Base-by-base conservation (phyloP, 345 rosid genomes). In the Rhizophora apiculata region DNA sequence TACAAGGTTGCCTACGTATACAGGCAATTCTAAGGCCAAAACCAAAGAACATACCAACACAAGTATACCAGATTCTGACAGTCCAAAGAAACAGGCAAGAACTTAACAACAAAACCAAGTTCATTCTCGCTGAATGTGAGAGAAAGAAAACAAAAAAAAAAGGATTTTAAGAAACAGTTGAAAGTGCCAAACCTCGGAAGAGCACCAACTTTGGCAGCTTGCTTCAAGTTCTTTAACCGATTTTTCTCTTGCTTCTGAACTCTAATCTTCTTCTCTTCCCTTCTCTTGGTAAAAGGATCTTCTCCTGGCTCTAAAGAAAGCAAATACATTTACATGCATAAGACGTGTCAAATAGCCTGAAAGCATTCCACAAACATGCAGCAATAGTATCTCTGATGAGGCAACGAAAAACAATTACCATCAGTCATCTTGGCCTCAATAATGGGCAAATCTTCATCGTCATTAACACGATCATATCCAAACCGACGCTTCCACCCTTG, bases 401-500 rank as follows among this genome's bases (percentile, higher is more conserved):
- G 58, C 62, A 19, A 24, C 3, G 19, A 16, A 20, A 5, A 15
- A 68, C 24, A 26, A 67, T 62, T 82, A 94, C 96, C 98, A 77
- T 89, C 96, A 49, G 90, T 74, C 77, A 67, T 82, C 83, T 91
- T 94, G 74, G 96, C 96, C 71, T 89, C 97, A 49, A 89, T 84
- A 66, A 91, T 88, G 55, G 97, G 93, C 52, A 91, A 63, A 67
- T 94, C 97, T 46, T 81, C 72, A 82, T 94, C 97, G 73, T 94
- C 95, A 74, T 89, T 87, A 63, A 89, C 98, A 71, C 95, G 96
- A 75, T 94, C 97, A 65, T 88, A 94, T 58, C 98, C 97, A 82
- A 78, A 87, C 31, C 92, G 84, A 31, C 95, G 95, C 79, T 94
- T 94, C 88, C 97, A 94, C 22, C 85, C 59, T 60, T 80, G 81